Conservation (phyloP, 2,329 filamentous ascomycete species). For the Arthroderma sp. region DNA sequence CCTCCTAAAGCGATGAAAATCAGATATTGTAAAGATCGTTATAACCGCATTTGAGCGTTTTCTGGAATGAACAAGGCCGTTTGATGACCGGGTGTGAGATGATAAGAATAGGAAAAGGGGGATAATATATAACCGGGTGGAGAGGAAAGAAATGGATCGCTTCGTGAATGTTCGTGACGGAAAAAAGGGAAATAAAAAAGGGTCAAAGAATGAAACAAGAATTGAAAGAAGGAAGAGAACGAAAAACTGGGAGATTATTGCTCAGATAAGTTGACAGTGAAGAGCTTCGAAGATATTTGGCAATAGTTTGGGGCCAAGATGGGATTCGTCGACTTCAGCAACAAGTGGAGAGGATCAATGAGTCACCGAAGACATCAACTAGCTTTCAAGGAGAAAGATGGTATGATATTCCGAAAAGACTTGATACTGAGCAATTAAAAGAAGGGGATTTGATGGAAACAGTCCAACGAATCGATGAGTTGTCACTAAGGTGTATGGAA, state of each 20-base stretch:
- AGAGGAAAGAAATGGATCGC: slow-evolving; percentile 8
- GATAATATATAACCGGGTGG: neutral
- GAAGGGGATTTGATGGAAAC: no score
- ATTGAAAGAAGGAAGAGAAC: neutral
- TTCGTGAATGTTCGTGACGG: slow-evolving; percentile 12
- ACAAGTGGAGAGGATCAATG: no score
- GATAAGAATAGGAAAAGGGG: slow-evolving; percentile 3
- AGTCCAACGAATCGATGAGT: no score
- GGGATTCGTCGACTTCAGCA: no score
- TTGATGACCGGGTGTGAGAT: slow-evolving; percentile 3
- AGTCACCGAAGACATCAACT: no score
- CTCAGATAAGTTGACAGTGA: neutral
- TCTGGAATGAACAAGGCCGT: slow-evolving; percentile 3
- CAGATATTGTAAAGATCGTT: slow-evolving; percentile 11
- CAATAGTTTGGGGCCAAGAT: no score
- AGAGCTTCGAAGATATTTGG: neutral
- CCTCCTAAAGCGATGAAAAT: slow-evolving; percentile 3
- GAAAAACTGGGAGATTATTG: slow-evolving; percentile 1
- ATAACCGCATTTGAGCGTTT: slow-evolving; percentile 12
- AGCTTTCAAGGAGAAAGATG: no score
- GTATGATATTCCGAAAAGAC: no score
- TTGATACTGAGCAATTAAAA: no score
- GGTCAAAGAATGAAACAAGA: neutral
- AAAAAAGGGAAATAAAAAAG: slow-evolving; percentile 1
- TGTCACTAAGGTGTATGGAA: no score